Conservation (phyloP, 2,329 filamentous ascomycete genomes). For the Didymella lethalis region DNA sequence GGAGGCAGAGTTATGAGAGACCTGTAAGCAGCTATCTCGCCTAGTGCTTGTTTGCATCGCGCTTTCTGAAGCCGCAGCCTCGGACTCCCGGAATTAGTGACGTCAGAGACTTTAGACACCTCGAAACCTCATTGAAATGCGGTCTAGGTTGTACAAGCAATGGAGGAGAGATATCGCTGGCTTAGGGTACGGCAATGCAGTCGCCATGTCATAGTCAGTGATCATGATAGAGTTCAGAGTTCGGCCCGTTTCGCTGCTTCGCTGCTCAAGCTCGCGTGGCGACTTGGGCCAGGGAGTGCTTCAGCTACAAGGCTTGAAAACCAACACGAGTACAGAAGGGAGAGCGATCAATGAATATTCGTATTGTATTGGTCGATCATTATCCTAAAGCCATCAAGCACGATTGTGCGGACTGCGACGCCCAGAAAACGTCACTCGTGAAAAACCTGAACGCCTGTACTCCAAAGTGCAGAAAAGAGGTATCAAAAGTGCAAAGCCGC, state of each 20-base stretch:
- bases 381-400: constrained; percentile 28
- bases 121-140: neutral
- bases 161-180: neutral
- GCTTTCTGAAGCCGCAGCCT: constrained; percentile 7
- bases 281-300: neutral
- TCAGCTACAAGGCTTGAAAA: neutral
- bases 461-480: constrained; percentile 30
- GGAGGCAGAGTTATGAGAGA: neutral
- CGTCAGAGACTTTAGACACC: constrained; percentile 2
- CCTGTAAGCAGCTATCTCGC: constrained; percentile 10
- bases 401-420: constrained; percentile 15
- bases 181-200: neutral
- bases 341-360: constrained; percentile 6
- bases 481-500: constrained; percentile 18
- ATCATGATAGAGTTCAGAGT: neutral
- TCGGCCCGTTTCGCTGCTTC: constrained; percentile 13
- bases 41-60: constrained; percentile 15
- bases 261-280: constrained; percentile 7
- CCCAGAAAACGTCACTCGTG: constrained; percentile 24
- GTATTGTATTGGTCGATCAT: constrained; percentile 24
- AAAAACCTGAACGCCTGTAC: constrained; percentile 26
- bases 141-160: too few relatives aligned
- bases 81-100: constrained; percentile 11
- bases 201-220: neutral
- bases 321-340: neutral